Evolutionary conservation across 225 moss, liverwort and hornwort genomes (phyloP), one percentile per base, ranked within the genome.

Genomic region (Lunularia cruciata): DNA sequence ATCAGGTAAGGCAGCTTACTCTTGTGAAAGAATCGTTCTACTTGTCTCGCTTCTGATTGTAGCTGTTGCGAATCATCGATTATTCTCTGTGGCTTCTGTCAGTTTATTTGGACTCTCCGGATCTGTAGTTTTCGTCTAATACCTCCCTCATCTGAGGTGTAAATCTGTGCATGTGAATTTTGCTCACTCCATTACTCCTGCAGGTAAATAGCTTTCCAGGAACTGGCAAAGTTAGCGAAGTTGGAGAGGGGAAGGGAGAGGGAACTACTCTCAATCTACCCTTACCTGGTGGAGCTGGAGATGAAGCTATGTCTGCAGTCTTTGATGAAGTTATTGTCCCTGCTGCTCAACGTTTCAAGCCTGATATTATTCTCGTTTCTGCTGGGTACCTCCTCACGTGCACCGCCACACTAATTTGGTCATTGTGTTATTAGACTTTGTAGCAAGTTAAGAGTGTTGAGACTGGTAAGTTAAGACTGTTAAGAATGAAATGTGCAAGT

Each of bases 361-460:
- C 96, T 67, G 96, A 96, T 78, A 92, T 96, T 52, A 96, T 96
- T 83, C 72, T 96, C 60, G 90, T 96, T 57, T 96, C 96, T 71
- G 92, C 92, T 73, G 96, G 96, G 87, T 90, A 86, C 25, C 36
- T 40, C 69, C 39, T 55, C 6, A 58, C 20, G 26, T 13, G 8
- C 35, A 23, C 28, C 7, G 8, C 6, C 27, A 16, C 25, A 15
- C 19, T 49, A 6, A 49, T 13, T 48, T n/a, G n/a, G n/a, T n/a
- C n/a, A n/a, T n/a, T n/a, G n/a, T n/a, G n/a, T n/a, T n/a, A n/a
- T n/a, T n/a, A n/a, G n/a, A n/a, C n/a, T n/a, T n/a, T n/a, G n/a
- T n/a, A n/a, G n/a, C n/a, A n/a, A n/a, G n/a, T n/a, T n/a, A n/a
- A n/a, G n/a, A n/a, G n/a, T n/a, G n/a, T n/a, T n/a, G n/a, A n/a